Conservation (phyloP, 2,329 filamentous ascomycete genomes). For the Leptographium radiaticola region DNA sequence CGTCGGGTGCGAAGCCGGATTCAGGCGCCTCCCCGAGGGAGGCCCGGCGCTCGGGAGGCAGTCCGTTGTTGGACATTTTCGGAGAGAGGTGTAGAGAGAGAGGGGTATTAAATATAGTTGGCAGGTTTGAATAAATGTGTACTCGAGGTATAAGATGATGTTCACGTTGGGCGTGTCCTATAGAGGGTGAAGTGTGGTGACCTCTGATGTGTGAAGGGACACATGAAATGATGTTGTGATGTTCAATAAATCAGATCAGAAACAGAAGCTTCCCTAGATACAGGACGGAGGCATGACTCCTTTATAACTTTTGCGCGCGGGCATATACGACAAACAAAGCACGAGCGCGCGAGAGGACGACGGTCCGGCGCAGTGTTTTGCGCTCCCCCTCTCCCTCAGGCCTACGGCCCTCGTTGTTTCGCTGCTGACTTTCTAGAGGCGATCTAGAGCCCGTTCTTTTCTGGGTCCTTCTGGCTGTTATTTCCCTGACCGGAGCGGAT, state of each 20-base stretch:
- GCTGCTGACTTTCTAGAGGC: neutral
- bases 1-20: neutral
- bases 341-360: conserved; percentile 3
- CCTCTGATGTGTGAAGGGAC: neutral
- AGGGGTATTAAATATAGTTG: no score
- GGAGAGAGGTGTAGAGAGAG: neutral
- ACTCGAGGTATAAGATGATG: no score
- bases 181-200: neutral
- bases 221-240: neutral
- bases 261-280: neutral
- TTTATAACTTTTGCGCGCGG: neutral
- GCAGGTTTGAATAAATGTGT: no score
- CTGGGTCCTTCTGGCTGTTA: neutral
- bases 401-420: neutral
- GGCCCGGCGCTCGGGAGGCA: neutral
- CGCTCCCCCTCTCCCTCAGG: no score
- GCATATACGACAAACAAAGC: neutral
- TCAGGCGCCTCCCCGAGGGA: neutral
- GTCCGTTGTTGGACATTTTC: neutral
- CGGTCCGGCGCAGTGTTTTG: no score
- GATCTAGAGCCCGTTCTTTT: conserved; percentile 2
- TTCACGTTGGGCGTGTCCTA: neutral
- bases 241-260: neutral
- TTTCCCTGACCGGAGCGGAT: neutral
- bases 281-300: neutral